These are phyloP conservation scores for Sporopachydermia quercuum DNA, from an alignment of 805 yeast genomes.

Conservation along the genomic window DNA sequence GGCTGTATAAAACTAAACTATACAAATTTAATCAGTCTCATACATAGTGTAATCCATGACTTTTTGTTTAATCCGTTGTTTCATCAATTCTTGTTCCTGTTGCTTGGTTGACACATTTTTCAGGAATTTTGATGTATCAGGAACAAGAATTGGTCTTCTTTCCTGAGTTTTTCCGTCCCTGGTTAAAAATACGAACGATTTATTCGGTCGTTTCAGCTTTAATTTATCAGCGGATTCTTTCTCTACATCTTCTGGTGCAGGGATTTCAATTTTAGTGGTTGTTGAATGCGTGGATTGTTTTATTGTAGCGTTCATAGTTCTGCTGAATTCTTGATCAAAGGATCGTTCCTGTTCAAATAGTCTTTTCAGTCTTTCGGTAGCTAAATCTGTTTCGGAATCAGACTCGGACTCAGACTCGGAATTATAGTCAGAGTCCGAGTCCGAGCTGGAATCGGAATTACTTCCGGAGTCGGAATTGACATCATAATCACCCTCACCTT, in stretches of 20 bases:
- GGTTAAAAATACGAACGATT: not conserved
- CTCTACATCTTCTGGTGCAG: not conserved
- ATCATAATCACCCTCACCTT: not conserved
- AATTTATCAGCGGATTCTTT: not conserved
- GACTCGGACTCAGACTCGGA: not conserved
- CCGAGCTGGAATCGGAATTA: no score
- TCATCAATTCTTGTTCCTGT: slow-evolving; percentile 22
- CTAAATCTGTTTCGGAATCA: not conserved
- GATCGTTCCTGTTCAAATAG: not conserved
- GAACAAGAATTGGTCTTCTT: not conserved
- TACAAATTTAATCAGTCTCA: no score
- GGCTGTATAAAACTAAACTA: no score
- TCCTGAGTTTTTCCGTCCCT: not conserved
- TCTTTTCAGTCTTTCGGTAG: not conserved
- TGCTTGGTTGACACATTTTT: slow-evolving; percentile 35
- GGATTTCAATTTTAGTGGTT: not conserved
- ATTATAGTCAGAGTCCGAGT: no score
- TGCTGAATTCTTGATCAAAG: not conserved
- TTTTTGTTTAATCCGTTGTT: slow-evolving; percentile 10
- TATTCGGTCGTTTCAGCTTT: no score
- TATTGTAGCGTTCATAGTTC: not conserved
- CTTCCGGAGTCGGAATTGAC: no score
- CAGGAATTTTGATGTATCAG: not conserved
- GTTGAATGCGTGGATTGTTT: not conserved
- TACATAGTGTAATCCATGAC: no score